Conservation (phyloP, 306 rosid genomes). For the Psophocarpus tetragonolobus region DNA sequence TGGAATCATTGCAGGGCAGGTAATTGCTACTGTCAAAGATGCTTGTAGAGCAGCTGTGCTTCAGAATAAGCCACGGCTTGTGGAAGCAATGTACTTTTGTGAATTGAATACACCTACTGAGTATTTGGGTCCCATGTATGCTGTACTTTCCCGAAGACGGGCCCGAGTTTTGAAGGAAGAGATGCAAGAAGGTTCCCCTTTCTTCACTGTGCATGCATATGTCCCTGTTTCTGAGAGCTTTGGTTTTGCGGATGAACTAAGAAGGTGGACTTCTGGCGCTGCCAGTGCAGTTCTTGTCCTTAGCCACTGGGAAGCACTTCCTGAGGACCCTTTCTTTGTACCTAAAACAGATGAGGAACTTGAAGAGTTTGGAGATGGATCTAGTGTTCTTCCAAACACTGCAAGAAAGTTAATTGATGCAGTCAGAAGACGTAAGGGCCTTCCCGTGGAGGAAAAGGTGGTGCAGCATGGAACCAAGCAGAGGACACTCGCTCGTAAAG, state of each 20-base stretch:
- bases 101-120: slow-evolving; percentile 78
- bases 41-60: slow-evolving; percentile 87
- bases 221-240: slow-evolving; percentile 89
- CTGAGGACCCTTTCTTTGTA: slow-evolving; percentile 88
- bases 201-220: slow-evolving; percentile 90
- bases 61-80: slow-evolving; percentile 80
- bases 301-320: slow-evolving; percentile 92
- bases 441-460: slow-evolving; percentile 86
- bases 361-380: slow-evolving; percentile 95
- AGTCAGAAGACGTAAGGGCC: slow-evolving; percentile 84
- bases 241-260: slow-evolving; percentile 89
- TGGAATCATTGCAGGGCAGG: slow-evolving; percentile 79
- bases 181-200: slow-evolving; percentile 96
- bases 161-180: slow-evolving; percentile 81
- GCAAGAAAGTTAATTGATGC: slow-evolving; percentile 84
- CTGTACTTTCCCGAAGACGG: slow-evolving; percentile 84
- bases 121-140: slow-evolving; percentile 83
- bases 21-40: slow-evolving; percentile 79
- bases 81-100: slow-evolving; percentile 94
- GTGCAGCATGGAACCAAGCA: slow-evolving; percentile 93
- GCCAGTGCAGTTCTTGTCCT: slow-evolving; percentile 89
- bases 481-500: slow-evolving; percentile 91
- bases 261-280: slow-evolving; percentile 84
- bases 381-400: slow-evolving; percentile 85
- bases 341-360: slow-evolving; percentile 90